Percentiles rank a stretch among this genome's conserved stretches.
Conservation (phyloP, 768 basidiomycete genomes). For the Hericium rajendrae region DNA sequence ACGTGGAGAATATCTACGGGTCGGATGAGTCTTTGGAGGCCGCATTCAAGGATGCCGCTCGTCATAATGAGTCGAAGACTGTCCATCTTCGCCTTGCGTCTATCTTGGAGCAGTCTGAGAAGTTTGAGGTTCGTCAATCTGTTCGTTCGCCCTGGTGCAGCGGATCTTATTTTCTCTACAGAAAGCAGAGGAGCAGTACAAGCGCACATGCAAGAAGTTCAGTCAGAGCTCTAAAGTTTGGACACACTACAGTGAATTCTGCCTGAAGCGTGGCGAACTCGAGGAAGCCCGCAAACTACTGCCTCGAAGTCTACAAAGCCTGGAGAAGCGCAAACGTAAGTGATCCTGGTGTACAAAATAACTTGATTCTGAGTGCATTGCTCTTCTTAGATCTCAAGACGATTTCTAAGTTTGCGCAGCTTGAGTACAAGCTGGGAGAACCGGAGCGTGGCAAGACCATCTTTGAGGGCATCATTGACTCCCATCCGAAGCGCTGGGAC, state of each 20-base stretch:
- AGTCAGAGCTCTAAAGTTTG: conserved; percentile 89
- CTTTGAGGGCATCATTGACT: conserved; percentile 94
- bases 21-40: conserved; percentile 68
- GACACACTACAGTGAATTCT: conserved; percentile 80
- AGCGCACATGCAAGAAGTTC: conserved; percentile 88
- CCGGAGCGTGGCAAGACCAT: conserved; percentile 91
- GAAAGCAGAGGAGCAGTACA: conserved; percentile 91
- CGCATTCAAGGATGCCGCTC: conserved; percentile 85
- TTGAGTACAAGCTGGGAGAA: conserved; percentile 93
- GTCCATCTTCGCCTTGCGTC: conserved; percentile 76
- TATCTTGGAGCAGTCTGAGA: conserved; percentile 78
- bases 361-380: not conserved
- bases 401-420: conserved; percentile 87
- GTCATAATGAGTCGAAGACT: conserved; percentile 88
- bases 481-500: conserved; percentile 91
- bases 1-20: conserved; percentile 90
- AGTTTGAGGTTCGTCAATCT: conserved; percentile 50
- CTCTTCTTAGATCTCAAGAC: conserved; percentile 74
- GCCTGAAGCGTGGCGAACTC: conserved; percentile 59
- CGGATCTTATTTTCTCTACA: conserved; percentile 22
- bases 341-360: conserved; percentile 4
- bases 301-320: conserved; percentile 78
- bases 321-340: conserved; percentile 92
- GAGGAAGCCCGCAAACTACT: conserved; percentile 82
- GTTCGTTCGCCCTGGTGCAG: not conserved